Percentiles rank a stretch among this genome's conserved stretches.
phyloP scores from a whole-genome alignment of 257 asterid species.

The Henckelia pumila region DNA sequence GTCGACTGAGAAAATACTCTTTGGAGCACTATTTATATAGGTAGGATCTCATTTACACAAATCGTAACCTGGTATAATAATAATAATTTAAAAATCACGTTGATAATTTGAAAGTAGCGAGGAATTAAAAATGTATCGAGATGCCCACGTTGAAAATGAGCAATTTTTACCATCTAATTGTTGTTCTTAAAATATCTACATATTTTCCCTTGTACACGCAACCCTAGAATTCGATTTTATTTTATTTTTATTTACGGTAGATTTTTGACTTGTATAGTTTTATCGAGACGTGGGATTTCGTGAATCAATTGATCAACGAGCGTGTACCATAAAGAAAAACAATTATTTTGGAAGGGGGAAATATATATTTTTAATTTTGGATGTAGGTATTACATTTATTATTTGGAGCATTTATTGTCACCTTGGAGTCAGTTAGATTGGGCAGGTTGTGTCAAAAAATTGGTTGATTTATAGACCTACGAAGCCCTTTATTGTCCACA shows the following conservation, averaged over 20 bases:
- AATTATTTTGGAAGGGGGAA: too few relatives aligned
- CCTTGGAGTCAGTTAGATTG: too few relatives aligned
- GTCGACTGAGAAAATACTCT: too few relatives aligned
- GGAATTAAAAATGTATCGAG: neutral
- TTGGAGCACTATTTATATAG: too few relatives aligned
- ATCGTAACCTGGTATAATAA: too few relatives aligned
- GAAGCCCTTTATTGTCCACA: neutral
- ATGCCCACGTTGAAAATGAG: neutral
- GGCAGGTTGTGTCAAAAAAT: neutral
- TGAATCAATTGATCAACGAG: neutral
- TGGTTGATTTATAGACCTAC: neutral
- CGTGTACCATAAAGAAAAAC: too few relatives aligned
- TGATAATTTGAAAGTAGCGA: too few relatives aligned
- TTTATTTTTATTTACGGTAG: neutral
- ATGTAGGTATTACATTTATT: too few relatives aligned
- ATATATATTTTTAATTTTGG: too few relatives aligned
- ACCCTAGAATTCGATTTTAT: neutral
- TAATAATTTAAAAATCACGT: too few relatives aligned
- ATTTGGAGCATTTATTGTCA: neutral
- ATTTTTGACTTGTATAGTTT: neutral
- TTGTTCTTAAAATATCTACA: neutral
- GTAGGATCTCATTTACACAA: too few relatives aligned
- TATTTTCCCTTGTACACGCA: neutral
- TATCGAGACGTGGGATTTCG: neutral
- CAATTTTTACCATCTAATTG: neutral